These are phyloP conservation scores for Aspergillus pseudonomiae DNA, from an alignment of 2,329 filamentous ascomycete species.

Conservation along the genomic window DNA sequence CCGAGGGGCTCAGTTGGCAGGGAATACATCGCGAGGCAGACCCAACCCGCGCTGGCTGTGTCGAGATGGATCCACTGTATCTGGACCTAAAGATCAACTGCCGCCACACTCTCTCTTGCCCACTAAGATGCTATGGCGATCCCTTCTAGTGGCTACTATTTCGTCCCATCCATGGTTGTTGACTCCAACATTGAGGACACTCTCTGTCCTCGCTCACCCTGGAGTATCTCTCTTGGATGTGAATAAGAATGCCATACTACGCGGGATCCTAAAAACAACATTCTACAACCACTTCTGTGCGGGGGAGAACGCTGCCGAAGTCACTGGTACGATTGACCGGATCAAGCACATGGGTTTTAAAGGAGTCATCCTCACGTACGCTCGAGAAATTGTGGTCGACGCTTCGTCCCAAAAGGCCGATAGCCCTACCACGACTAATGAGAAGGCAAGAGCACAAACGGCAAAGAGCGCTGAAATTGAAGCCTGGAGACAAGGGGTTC, in stretches of 20 bases:
- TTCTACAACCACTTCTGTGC: conserved; percentile 90
- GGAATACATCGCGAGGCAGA: background rate
- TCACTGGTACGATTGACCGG: conserved; percentile 63
- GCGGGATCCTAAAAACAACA: conserved; percentile 64
- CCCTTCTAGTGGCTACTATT: conserved; percentile 50
- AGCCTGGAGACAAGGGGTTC: conserved; percentile 73
- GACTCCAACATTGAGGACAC: conserved; percentile 67
- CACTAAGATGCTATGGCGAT: conserved; percentile 41
- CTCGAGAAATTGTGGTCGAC: conserved; percentile 73
- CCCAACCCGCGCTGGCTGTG: background rate
- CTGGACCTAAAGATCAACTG: background rate
- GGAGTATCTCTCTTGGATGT: conserved; percentile 64
- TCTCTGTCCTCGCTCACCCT: conserved; percentile 67
- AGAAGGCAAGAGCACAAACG: background rate
- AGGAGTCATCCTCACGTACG: conserved; percentile 83
- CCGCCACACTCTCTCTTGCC: conserved; percentile 29
- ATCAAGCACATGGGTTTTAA: conserved; percentile 76
- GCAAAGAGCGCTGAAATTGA: conserved; percentile 32
- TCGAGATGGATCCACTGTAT: background rate
- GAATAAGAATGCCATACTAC: conserved; percentile 74
- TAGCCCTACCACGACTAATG: background rate
- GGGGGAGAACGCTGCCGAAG: conserved; percentile 71
- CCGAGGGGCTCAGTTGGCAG: background rate
- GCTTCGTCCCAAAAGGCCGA: conserved; percentile 27
- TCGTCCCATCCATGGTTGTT: conserved; percentile 62